These are phyloP conservation scores for Scenedesmus sp. DNA, from an alignment of 163 green algal species.

Conservation along the genomic window DNA sequence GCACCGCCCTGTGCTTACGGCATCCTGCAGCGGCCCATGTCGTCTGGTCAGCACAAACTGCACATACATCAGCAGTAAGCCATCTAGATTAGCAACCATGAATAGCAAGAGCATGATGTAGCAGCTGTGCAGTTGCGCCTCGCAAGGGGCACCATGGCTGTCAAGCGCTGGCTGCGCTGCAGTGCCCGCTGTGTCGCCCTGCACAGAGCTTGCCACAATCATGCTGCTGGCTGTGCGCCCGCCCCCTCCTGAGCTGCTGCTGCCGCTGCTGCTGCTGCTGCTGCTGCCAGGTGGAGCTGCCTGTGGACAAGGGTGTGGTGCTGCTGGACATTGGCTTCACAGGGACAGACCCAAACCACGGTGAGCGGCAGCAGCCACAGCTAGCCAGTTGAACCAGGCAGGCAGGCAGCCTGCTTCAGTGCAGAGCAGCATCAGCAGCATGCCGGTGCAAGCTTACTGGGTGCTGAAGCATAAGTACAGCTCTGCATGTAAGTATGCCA, in stretches of 20 bases:
- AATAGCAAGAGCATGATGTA: no score
- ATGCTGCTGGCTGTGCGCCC: neutral
- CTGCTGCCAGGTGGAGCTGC: slow-evolving; percentile 81
- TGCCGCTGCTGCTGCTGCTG: neutral
- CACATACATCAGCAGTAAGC: no score
- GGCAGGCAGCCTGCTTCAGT: neutral
- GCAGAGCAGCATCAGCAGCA: neutral
- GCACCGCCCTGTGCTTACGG: no score
- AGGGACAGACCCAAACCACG: slow-evolving; percentile 88
- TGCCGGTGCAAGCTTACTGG: neutral
- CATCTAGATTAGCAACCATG: no score
- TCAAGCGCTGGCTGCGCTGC: no score
- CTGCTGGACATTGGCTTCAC: slow-evolving; percentile 97
- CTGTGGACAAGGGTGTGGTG: slow-evolving; percentile 91
- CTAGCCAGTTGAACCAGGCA: neutral
- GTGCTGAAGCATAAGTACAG: neutral
- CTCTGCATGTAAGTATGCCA: neutral
- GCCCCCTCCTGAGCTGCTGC: neutral
- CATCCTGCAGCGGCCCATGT: no score
- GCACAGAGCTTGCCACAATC: neutral
- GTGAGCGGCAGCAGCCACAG: slow-evolving; percentile 56
- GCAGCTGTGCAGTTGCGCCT: no score
- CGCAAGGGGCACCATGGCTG: no score
- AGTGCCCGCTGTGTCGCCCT: neutral
- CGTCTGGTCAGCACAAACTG: no score